Evolutionary conservation across 805 yeast species (phyloP).

Genomic region (Wickerhamiella bombiphila): DNA sequence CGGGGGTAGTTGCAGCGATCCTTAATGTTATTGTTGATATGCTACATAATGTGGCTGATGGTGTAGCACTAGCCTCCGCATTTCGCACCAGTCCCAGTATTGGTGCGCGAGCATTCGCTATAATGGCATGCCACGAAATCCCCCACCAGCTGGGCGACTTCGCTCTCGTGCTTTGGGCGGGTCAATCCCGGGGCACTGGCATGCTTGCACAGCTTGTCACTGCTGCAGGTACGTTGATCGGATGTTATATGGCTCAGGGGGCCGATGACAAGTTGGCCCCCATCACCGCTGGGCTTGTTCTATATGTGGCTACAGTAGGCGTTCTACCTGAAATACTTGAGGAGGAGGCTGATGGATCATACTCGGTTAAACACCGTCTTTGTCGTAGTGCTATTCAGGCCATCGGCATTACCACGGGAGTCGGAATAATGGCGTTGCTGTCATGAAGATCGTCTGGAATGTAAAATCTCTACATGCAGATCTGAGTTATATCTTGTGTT

Average conservation of each 20-base stretch:
- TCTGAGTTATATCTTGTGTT: no score
- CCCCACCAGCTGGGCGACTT: constrained; percentile 77
- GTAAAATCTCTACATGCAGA: no score
- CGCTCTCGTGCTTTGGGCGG: constrained; percentile 55
- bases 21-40: constrained; percentile 57
- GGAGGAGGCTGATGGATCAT: no score
- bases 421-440: constrained; percentile 44
- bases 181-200: constrained; percentile 51
- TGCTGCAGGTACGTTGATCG: constrained; percentile 47
- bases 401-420: constrained; percentile 37
- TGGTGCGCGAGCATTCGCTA: constrained; percentile 56
- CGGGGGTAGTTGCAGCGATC: constrained; percentile 29
- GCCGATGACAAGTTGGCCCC: constrained; percentile 46
- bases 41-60: constrained; percentile 64
- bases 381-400: constrained; percentile 41
- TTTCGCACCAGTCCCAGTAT: constrained; percentile 44
- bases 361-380: constrained; percentile 11
- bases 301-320: constrained; percentile 58
- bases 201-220: constrained; percentile 53
- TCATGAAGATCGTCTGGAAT: no score
- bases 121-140: constrained; percentile 61
- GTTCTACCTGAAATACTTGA: constrained; percentile 61
- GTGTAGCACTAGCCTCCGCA: constrained; percentile 57
- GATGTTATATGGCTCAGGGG: constrained; percentile 26
- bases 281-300: constrained; percentile 62